Evolutionary conservation across 768 basidiomycete genomes (phyloP).

Genomic region (Phaeolepiota aurea): DNA sequence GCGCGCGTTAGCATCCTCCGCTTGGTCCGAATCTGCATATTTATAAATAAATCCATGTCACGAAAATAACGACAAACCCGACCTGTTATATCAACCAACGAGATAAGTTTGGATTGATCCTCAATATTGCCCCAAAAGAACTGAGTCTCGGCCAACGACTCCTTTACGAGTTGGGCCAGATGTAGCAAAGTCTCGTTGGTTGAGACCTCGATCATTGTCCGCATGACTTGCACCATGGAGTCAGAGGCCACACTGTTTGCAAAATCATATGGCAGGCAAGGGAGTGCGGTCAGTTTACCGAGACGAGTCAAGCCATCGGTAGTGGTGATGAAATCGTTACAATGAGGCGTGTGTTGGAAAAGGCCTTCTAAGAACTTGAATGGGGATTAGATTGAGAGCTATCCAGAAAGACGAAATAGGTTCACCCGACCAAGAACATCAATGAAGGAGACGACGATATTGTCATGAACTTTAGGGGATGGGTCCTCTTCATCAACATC

Average conservation of each 20-base stretch:
- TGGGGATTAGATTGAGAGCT: constrained; percentile 2
- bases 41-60: constrained; percentile 1
- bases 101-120: constrained; percentile 54
- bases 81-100: constrained; percentile 50
- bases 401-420: not conserved
- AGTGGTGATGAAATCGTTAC: constrained; percentile 78
- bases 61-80: constrained; percentile 11
- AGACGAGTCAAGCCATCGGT: constrained; percentile 69
- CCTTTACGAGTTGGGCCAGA: constrained; percentile 60
- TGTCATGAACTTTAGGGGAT: constrained; percentile 54
- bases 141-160: constrained; percentile 60
- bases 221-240: constrained; percentile 81
- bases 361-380: constrained; percentile 88
- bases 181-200: constrained; percentile 67
- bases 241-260: constrained; percentile 79
- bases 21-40: constrained; percentile 31
- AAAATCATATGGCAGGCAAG: constrained; percentile 86
- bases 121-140: constrained; percentile 57
- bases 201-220: constrained; percentile 84
- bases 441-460: constrained; percentile 67
- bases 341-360: constrained; percentile 86
- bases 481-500: constrained; percentile 17
- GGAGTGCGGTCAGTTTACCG: constrained; percentile 70
- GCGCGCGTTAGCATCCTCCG: constrained; percentile 41
- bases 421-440: constrained; percentile 73